These are phyloP conservation scores for Puccinia polysora DNA, from an alignment of 1,284 basidiomycete species.

Conservation along the genomic window DNA sequence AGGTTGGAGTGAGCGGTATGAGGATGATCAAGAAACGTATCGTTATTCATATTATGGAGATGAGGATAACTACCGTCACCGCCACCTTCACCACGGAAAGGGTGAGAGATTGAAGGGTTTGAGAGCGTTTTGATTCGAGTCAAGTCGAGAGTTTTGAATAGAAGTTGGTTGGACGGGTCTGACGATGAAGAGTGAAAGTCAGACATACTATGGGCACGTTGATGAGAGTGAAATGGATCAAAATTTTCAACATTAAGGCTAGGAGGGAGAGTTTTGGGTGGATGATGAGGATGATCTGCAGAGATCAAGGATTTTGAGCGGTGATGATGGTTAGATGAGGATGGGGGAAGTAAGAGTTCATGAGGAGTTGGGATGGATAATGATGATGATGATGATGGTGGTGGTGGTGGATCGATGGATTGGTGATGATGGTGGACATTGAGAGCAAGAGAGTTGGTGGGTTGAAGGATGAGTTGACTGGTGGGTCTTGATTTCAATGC, in stretches of 20 bases:
- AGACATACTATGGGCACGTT: slow-evolving; percentile 32
- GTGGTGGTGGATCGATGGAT: background rate
- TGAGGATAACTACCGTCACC: no score
- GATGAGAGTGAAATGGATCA: background rate
- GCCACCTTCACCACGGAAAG: no score
- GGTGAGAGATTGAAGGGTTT: no score
- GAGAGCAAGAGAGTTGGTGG: background rate
- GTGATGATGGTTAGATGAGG: background rate
- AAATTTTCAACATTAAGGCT: background rate
- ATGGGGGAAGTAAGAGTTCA: background rate
- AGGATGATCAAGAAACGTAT: no score
- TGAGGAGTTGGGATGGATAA: background rate
- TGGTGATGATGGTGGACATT: no score
- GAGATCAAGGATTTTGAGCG: no score
- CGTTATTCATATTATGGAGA: no score
- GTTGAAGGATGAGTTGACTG: background rate
- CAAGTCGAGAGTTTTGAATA: slow-evolving; percentile 39
- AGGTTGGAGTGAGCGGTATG: no score
- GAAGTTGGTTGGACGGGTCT: no score
- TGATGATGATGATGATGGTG: background rate
- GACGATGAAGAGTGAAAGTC: slow-evolving; percentile 8
- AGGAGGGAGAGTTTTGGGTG: no score
- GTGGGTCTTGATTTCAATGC: slow-evolving; percentile 29
- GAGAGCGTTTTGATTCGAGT: slow-evolving; percentile 48
- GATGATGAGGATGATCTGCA: no score